These are phyloP conservation scores for Emergomyces pasteurianus DNA, from an alignment of 2,329 filamentous ascomycete species.

Conservation along the genomic window DNA sequence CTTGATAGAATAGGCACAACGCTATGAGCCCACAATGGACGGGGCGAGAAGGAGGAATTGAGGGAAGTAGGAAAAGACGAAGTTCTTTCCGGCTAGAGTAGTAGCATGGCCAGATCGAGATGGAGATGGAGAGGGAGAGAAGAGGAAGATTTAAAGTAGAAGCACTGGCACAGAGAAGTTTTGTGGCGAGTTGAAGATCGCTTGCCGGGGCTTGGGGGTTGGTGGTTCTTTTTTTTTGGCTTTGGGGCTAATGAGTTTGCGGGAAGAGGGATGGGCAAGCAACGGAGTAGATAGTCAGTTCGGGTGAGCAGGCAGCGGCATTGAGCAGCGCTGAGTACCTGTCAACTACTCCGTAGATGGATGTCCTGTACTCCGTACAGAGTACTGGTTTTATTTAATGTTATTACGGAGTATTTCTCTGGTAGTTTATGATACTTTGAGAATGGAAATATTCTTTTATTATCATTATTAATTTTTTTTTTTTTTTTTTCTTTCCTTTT, in stretches of 20 bases:
- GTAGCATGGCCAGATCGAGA: not conserved
- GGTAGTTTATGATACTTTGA: too few relatives aligned
- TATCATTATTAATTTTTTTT: too few relatives aligned
- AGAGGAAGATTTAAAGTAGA: too few relatives aligned
- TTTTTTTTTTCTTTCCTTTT: too few relatives aligned
- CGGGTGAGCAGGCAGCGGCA: not conserved
- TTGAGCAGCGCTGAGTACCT: not conserved
- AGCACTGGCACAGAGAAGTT: too few relatives aligned
- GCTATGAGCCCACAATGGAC: not conserved
- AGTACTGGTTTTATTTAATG: too few relatives aligned
- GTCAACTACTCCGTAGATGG: too few relatives aligned
- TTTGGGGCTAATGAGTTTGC: not conserved
- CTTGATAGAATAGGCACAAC: not conserved
- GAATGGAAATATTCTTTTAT: too few relatives aligned
- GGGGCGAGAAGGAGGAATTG: not conserved
- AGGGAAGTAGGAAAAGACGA: not conserved
- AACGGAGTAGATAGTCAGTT: not conserved
- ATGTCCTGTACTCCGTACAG: too few relatives aligned
- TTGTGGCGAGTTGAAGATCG: not conserved
- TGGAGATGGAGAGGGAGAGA: not conserved
- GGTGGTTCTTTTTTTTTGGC: not conserved
- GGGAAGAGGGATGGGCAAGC: not conserved
- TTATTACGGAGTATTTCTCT: too few relatives aligned
- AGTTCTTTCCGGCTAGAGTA: not conserved
- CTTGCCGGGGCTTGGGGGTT: too few relatives aligned